Evolutionary conservation across 345 rosid species (phyloP).

Genomic region (Diplotaxis tenuifolia): DNA sequence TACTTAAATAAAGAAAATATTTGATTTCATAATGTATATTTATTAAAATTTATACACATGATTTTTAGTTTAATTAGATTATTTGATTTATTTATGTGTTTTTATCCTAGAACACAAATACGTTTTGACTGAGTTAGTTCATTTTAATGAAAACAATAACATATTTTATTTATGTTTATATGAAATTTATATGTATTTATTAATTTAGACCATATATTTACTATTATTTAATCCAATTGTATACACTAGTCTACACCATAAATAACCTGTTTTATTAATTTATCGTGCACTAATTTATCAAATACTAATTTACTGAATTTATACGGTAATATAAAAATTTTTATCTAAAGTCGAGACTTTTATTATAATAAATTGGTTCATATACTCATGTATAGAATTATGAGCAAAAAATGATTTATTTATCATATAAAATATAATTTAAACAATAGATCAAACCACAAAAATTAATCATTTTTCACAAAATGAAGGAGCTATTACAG

Average conservation of each 20-base stretch:
- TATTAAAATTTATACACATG: too few relatives aligned
- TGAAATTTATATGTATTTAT: neutral
- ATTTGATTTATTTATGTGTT: neutral
- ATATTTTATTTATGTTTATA: neutral
- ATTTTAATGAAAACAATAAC: neutral
- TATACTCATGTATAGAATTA: neutral
- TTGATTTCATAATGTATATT: neutral
- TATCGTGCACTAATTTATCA: neutral
- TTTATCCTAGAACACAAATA: neutral
- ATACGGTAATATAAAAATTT: neutral
- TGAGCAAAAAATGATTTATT: neutral
- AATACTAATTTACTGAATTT: neutral
- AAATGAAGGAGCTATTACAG: conserved; percentile 72
- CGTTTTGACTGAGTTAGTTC: neutral
- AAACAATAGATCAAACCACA: neutral
- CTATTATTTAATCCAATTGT: neutral
- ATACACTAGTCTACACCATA: neutral
- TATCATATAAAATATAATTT: neutral
- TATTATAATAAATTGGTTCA: neutral
- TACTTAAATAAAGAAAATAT: too few relatives aligned
- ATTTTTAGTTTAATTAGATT: too few relatives aligned
- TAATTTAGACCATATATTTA: neutral
- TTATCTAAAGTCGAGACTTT: neutral
- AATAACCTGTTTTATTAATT: neutral
- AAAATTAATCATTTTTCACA: neutral